A percentile compares a stretch with the other conserved stretches of the same genome.
phyloP scores from a whole-genome alignment of 2,329 filamentous ascomycete genomes.

The Rhynchosporium graminicola region DNA sequence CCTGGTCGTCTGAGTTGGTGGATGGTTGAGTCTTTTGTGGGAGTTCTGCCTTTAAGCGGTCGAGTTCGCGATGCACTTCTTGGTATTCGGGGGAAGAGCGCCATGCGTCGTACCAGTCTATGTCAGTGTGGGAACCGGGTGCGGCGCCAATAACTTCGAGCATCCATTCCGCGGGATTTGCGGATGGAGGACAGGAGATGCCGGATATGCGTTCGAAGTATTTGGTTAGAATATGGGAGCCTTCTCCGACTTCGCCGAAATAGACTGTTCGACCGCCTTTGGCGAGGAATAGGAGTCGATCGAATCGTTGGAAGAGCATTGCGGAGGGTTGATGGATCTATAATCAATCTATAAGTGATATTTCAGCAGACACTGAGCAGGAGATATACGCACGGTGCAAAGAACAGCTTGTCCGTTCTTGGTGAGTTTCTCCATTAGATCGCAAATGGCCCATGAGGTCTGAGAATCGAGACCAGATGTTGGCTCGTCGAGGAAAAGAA shows the following conservation, averaged over 20 bases:
- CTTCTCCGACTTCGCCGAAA: constrained; percentile 75
- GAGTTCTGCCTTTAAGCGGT: constrained; percentile 51
- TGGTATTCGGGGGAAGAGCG: constrained; percentile 50
- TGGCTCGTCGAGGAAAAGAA: constrained; percentile 91
- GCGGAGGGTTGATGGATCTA: constrained; percentile 87
- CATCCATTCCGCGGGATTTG: constrained; percentile 86
- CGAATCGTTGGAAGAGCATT: constrained; percentile 89
- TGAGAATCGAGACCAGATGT: constrained; percentile 91
- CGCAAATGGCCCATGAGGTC: constrained; percentile 87
- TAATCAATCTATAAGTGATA: no score
- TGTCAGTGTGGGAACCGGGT: constrained; percentile 60
- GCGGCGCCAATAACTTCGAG: constrained; percentile 56
- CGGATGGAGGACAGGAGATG: constrained; percentile 61
- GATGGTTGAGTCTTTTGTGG: constrained; percentile 35
- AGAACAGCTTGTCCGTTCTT: constrained; percentile 87
- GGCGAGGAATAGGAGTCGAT: constrained; percentile 74
- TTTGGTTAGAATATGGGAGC: constrained; percentile 64
- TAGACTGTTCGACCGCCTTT: constrained; percentile 77
- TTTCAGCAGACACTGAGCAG: background rate
- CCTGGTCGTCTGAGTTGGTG: constrained; percentile 41
- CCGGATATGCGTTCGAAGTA: constrained; percentile 78
- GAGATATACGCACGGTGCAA: constrained; percentile 57
- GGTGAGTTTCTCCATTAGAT: constrained; percentile 84
- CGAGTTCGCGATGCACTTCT: constrained; percentile 48
- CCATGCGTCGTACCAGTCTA: constrained; percentile 67